Evolutionary conservation across 2,329 filamentous ascomycete species (phyloP).

Genomic region (Lasiodiplodia sp.): DNA sequence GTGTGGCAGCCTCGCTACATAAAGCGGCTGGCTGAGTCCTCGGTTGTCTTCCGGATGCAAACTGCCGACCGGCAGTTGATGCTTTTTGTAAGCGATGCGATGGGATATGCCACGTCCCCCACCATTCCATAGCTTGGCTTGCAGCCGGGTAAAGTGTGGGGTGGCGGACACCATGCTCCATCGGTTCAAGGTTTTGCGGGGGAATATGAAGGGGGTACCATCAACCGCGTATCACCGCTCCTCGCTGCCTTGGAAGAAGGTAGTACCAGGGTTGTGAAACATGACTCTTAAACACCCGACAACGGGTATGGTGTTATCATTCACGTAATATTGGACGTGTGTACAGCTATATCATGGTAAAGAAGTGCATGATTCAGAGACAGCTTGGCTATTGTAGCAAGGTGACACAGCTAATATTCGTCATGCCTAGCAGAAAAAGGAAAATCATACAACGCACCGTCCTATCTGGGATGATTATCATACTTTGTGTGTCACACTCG

Average conservation of each 20-base stretch:
- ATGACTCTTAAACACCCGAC: neutral
- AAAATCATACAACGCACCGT: neutral
- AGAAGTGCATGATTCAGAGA: neutral
- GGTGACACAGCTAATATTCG: neutral
- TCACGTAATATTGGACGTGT: neutral
- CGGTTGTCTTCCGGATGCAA: constrained; percentile 17
- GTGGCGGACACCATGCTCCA: constrained; percentile 14
- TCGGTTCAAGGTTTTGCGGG: constrained; percentile 13
- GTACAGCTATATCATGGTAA: neutral
- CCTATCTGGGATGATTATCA: constrained; percentile 12
- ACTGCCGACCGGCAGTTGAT: constrained; percentile 24
- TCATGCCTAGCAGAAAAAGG: neutral
- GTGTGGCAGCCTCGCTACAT: constrained; percentile 6
- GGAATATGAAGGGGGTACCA: constrained; percentile 7
- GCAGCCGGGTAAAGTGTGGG: constrained; percentile 22
- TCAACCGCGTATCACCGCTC: neutral
- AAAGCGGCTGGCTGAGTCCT: neutral
- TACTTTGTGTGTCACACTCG: neutral
- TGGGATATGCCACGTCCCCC: neutral
- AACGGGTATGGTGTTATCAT: neutral
- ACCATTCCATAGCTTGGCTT: neutral
- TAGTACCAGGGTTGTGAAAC: constrained; percentile 9
- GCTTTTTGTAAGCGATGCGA: neutral
- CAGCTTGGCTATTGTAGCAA: neutral
- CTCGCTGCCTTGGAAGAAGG: constrained; percentile 2